Conservation (phyloP, 2,329 filamentous ascomycete species). For the Fusarium paranaense region DNA sequence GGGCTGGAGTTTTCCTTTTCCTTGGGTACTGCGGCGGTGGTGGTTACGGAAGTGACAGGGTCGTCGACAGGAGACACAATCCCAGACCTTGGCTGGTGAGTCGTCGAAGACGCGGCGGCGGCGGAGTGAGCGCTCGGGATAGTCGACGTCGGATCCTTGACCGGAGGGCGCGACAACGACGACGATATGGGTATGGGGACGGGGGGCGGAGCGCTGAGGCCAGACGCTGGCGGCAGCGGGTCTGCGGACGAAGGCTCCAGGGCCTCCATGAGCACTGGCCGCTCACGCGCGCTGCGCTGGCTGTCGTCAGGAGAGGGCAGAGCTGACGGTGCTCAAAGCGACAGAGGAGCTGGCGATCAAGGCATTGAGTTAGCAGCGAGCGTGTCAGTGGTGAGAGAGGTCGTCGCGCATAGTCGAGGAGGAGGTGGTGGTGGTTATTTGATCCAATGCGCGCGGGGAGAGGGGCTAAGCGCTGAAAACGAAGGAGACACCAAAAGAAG, state of each 20-base stretch:
- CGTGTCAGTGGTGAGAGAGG: conserved; percentile 12
- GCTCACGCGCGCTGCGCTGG: conserved; percentile 31
- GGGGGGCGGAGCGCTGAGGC: conserved; percentile 44
- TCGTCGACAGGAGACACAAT: conserved; percentile 9
- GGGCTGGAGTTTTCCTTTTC: conserved; percentile 26
- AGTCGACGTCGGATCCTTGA: conserved; percentile 42
- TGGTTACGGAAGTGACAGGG: conserved; percentile 9
- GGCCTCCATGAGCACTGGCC: conserved; percentile 44
- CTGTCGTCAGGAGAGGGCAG: conserved; percentile 38
- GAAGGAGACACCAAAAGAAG: background rate
- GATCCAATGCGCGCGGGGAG: conserved; percentile 8
- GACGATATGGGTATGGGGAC: conserved; percentile 24
- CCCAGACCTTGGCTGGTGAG: conserved; percentile 30
- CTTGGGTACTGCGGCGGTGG: conserved; percentile 13
- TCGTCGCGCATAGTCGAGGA: conserved; percentile 25
- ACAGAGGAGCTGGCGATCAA: conserved; percentile 36
- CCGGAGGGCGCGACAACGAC: conserved; percentile 23
- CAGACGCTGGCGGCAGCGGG: conserved; percentile 45
- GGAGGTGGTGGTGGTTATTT: conserved; percentile 14
- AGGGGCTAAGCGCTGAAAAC: background rate
- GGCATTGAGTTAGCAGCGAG: conserved; percentile 43
- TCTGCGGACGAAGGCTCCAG: conserved; percentile 40
- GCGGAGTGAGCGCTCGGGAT: conserved; percentile 29
- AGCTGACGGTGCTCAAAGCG: conserved; percentile 44
- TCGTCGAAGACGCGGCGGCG: background rate